Percentiles rank a stretch among this genome's conserved stretches.
phyloP scores from a whole-genome alignment of 1,284 basidiomycete species.

The Earliella scabrosa region DNA sequence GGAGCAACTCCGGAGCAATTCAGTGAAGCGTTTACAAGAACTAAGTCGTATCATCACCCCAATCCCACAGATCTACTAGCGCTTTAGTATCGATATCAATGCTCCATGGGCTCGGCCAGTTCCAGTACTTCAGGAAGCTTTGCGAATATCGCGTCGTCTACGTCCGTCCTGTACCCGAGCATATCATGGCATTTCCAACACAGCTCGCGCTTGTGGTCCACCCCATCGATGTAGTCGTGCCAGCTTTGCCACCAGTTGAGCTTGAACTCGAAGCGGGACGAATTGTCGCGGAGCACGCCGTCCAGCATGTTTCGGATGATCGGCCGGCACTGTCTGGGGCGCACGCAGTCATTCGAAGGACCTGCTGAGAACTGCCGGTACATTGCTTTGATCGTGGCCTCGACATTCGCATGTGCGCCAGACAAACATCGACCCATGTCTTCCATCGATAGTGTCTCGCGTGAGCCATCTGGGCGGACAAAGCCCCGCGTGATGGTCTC shows the following conservation, averaged over 20 bases:
- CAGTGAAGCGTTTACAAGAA: too few species aligned
- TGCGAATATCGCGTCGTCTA: too few species aligned
- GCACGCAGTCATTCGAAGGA: background rate
- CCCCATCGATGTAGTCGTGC: conserved; percentile 7
- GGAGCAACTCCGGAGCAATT: too few species aligned
- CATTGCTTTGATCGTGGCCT: background rate
- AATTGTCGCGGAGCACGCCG: conserved; percentile 23
- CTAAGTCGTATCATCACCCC: too few species aligned
- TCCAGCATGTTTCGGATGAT: conserved; percentile 17
- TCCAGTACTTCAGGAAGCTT: too few species aligned
- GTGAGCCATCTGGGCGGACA: too few species aligned
- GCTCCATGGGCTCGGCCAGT: too few species aligned
- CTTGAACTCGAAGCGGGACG: conserved; percentile 16
- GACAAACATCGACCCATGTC: background rate
- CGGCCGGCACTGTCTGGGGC: conserved; percentile 1
- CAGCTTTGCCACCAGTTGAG: conserved; percentile 7
- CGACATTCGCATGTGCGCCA: background rate
- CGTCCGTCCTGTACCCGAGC: too few species aligned
- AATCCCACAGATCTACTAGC: too few species aligned
- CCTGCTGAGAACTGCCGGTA: background rate
- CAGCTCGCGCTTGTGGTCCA: conserved; percentile 12
- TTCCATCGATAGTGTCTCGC: too few species aligned
- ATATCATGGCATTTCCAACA: conserved; percentile 9
- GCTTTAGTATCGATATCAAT: too few species aligned
- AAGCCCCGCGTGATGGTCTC: background rate